These are phyloP conservation scores for Podospora pseudocomata DNA, from an alignment of 495 filamentous ascomycete genomes.

Conservation along the genomic window DNA sequence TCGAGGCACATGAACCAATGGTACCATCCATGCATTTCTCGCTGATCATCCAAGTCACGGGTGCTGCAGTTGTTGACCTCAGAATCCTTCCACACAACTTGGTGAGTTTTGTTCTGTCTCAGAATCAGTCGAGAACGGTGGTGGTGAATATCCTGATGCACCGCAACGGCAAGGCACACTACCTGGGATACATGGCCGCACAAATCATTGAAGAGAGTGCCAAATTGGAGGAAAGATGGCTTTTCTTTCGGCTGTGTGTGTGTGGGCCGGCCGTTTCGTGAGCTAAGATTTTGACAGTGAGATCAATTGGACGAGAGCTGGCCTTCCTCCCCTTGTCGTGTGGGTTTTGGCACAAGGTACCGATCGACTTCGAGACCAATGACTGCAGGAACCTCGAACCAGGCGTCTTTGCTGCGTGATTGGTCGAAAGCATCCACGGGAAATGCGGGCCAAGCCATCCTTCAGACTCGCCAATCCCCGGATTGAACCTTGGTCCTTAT, in stretches of 20 bases:
- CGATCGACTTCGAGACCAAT: too few relatives aligned
- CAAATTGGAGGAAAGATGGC: neutral
- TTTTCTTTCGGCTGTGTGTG: neutral
- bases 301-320: neutral
- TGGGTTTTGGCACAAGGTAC: too few relatives aligned
- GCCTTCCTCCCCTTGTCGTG: too few relatives aligned
- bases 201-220: neutral
- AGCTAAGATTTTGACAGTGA: neutral
- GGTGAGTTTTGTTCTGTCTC: neutral
- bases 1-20: neutral
- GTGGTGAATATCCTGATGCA: neutral
- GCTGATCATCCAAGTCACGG: neutral
- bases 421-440: too few relatives aligned
- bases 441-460: too few relatives aligned
- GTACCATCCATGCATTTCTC: neutral
- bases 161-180: neutral
- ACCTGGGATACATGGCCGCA: neutral
- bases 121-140: neutral
- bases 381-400: too few relatives aligned
- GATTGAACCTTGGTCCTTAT: too few relatives aligned
- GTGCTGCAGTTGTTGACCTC: neutral
- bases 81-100: neutral
- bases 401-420: too few relatives aligned
- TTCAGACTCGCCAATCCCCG: too few relatives aligned
- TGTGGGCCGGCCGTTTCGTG: neutral